Conservation (phyloP, 2,329 filamentous ascomycete genomes). For the Ascochyta fabae region DNA sequence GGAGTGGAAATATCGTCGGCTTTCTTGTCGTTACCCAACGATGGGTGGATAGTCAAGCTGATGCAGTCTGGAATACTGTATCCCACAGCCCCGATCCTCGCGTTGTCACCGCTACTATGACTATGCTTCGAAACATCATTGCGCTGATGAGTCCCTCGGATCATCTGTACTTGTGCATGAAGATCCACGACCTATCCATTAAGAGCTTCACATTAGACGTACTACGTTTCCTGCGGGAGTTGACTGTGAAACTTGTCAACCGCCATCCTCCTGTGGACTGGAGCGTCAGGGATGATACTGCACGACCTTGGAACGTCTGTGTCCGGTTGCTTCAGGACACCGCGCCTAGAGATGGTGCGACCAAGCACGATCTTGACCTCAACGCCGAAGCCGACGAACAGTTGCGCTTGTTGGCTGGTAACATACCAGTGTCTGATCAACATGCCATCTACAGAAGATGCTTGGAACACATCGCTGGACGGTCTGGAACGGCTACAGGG, state of each 20-base stretch:
- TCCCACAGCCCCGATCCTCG: conserved; percentile 82
- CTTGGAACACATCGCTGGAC: conserved; percentile 69
- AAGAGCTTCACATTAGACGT: conserved; percentile 41
- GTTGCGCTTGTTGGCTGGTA: conserved; percentile 65
- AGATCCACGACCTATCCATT: conserved; percentile 61
- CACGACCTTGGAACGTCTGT: conserved; percentile 60
- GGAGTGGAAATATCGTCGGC: conserved; percentile 82
- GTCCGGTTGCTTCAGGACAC: conserved; percentile 76
- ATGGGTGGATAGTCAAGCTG: conserved; percentile 74
- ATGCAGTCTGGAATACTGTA: conserved; percentile 84
- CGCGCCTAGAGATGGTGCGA: conserved; percentile 61
- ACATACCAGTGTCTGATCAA: conserved; percentile 65
- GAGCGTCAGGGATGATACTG: conserved; percentile 29
- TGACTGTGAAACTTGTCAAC: conserved; percentile 29
- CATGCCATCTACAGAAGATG: conserved; percentile 70
- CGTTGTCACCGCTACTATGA: conserved; percentile 79
- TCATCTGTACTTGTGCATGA: conserved; percentile 69
- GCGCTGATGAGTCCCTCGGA: conserved; percentile 51
- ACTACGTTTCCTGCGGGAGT: conserved; percentile 38
- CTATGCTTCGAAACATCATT: conserved; percentile 64
- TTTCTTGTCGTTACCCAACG: conserved; percentile 82
- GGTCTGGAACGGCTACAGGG: conserved; percentile 70
- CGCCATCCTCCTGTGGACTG: conserved; percentile 19
- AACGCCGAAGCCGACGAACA: conserved; percentile 69
- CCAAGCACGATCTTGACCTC: conserved; percentile 66